Percentiles rank a stretch among this genome's conserved stretches.
Evolutionary conservation across 1,284 basidiomycete genomes (phyloP).

Genomic region (Malassezia japonica): DNA sequence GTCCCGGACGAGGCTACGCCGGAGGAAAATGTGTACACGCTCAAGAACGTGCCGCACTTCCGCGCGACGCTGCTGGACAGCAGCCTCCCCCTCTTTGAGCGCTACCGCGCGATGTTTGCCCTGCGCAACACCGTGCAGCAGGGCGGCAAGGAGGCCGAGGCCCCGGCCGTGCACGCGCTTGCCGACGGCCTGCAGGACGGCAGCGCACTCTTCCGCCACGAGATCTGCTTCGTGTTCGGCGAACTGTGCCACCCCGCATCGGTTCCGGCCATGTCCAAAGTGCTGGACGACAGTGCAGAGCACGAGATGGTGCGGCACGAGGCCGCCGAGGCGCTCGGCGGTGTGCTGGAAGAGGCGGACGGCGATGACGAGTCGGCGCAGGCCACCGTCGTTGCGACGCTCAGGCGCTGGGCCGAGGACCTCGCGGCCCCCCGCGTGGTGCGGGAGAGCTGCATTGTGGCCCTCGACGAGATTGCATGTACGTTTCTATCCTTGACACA

Average conservation of each 20-base stretch:
- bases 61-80: conserved; percentile 62
- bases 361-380: conserved; percentile 48
- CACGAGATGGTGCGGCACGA: conserved; percentile 98
- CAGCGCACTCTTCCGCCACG: conserved; percentile 32
- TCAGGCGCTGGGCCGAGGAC: conserved; percentile 73
- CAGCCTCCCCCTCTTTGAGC: conserved; percentile 69
- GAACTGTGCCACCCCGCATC: conserved; percentile 83
- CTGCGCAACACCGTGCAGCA: conserved; percentile 55
- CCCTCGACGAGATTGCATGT: conserved; percentile 59
- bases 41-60: conserved; percentile 54
- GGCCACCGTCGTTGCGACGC: conserved; percentile 61
- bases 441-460: conserved; percentile 88
- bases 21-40: conserved; percentile 28
- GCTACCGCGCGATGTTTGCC: conserved; percentile 97
- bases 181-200: conserved; percentile 67
- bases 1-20: conserved; percentile 19
- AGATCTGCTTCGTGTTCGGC: conserved; percentile 66
- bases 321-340: conserved; percentile 92
- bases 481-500: conserved; percentile 9
- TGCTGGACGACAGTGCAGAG: conserved; percentile 65
- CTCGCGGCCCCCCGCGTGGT: conserved; percentile 78
- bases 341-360: conserved; percentile 62
- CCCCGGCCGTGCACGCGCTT: conserved; percentile 72
- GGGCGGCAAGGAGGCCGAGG: conserved; percentile 26
- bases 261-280: conserved; percentile 70